A percentile compares a stretch with the other conserved stretches of the same genome.
Conservation (phyloP, 441 rosid species). For the Brassica balearica region DNA sequence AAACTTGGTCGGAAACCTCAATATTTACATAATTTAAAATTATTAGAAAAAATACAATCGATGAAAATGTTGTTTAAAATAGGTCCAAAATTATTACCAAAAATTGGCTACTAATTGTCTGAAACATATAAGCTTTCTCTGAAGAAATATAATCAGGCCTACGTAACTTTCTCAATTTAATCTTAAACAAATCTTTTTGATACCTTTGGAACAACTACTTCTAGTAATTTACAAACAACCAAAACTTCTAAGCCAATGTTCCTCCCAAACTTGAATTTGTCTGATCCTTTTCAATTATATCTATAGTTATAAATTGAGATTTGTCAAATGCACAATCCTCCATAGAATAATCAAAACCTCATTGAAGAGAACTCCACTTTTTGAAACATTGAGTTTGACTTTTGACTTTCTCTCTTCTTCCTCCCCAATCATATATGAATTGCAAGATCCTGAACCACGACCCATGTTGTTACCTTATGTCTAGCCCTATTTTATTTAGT, state of each 20-base stretch:
- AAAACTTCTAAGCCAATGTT: constrained; percentile 49
- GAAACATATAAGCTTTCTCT: constrained; percentile 79
- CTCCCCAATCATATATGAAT: constrained; percentile 55
- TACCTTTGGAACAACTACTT: constrained; percentile 47
- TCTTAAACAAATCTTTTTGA: constrained; percentile 48
- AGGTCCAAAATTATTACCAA: neutral
- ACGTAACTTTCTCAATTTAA: constrained; percentile 61
- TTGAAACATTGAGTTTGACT: constrained; percentile 47
- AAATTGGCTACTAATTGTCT: constrained; percentile 48
- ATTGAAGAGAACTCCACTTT: constrained; percentile 48
- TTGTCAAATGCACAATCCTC: constrained; percentile 66
- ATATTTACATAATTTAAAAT: too few species aligned
- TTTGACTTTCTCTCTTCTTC: constrained; percentile 42
- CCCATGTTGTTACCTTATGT: constrained; percentile 50
- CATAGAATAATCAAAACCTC: constrained; percentile 52
- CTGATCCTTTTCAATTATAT: neutral
- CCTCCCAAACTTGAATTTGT: too few species aligned
- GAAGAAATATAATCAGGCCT: constrained; percentile 79
- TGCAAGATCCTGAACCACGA: constrained; percentile 64
- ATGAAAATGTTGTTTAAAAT: too few species aligned
- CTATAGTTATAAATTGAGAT: constrained; percentile 43
- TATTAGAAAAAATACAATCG: too few species aligned
- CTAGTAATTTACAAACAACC: constrained; percentile 73
- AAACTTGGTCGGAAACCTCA: too few species aligned
- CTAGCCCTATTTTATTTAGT: constrained; percentile 53